Evolutionary conservation across 2,329 filamentous ascomycete genomes (phyloP).

Genomic region (Colletotrichum eleusines): DNA sequence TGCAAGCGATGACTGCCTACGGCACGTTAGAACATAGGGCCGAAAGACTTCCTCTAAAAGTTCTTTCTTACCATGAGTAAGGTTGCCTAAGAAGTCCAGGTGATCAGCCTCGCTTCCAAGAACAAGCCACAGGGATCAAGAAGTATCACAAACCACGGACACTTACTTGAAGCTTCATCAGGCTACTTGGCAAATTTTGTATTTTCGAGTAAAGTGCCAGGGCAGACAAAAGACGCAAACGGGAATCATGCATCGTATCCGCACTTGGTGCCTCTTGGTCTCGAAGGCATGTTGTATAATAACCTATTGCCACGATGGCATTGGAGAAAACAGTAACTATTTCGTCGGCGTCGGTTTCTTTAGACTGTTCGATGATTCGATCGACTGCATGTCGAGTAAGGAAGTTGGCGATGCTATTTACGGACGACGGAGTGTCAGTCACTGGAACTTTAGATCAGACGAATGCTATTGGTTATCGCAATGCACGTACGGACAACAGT

Average conservation of each 20-base stretch:
- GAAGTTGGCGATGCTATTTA: slow-evolving; percentile 10
- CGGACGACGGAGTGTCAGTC: neutral
- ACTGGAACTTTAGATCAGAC: fast-evolving
- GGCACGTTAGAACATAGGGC: neutral
- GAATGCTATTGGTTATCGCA: neutral
- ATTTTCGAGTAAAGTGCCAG: slow-evolving; percentile 4
- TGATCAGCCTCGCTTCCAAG: neutral
- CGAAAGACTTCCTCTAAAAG: neutral
- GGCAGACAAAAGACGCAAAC: slow-evolving; percentile 1
- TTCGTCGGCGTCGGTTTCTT: neutral
- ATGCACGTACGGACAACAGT: slow-evolving; percentile 29
- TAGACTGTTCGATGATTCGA: slow-evolving; percentile 6
- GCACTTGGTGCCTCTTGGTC: neutral
- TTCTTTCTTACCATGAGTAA: neutral
- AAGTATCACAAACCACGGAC: no score
- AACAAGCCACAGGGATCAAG: neutral
- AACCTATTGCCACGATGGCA: slow-evolving; percentile 21
- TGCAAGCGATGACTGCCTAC: slow-evolving; percentile 25
- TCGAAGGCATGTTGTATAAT: slow-evolving; percentile 17
- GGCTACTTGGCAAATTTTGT: slow-evolving; percentile 5
- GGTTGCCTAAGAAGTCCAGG: neutral
- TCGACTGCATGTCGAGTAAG: slow-evolving; percentile 22
- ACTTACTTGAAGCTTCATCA: slow-evolving; percentile 31
- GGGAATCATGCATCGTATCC: neutral
- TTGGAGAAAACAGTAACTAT: neutral